Evolutionary conservation across 345 rosid genomes (phyloP).

Genomic region (Lepidium africanum): DNA sequence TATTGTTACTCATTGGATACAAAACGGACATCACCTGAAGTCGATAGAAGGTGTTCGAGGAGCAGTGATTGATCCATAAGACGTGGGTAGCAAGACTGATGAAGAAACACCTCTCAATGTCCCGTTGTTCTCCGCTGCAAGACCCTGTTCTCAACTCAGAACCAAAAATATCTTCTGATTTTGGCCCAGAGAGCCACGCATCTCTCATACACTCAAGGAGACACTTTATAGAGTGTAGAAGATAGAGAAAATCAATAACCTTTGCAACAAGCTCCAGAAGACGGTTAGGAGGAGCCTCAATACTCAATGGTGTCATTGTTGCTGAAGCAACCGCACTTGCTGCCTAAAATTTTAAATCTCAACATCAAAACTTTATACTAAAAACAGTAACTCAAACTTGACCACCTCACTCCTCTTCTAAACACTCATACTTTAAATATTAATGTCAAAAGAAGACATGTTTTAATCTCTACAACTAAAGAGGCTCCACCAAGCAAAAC

Average conservation of each 20-base stretch:
- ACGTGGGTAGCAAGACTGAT: conserved; percentile 34
- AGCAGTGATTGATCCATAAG: conserved; percentile 45
- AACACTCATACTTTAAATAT: conserved; percentile 34
- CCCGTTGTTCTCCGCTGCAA: conserved; percentile 75
- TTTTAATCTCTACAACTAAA: background rate
- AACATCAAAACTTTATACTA: conserved; percentile 14
- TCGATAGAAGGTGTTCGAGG: conserved; percentile 48
- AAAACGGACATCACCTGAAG: conserved; percentile 40
- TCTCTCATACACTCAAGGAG: background rate
- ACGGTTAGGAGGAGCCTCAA: conserved; percentile 60
- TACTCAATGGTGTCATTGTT: conserved; percentile 69
- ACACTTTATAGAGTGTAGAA: background rate
- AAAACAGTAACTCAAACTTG: background rate
- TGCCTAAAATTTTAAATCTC: conserved; percentile 35
- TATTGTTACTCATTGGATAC: background rate
- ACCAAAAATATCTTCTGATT: conserved; percentile 6
- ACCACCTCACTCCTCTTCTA: background rate
- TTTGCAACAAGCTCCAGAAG: conserved; percentile 76
- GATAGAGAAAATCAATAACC: conserved; percentile 29
- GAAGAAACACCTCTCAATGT: conserved; percentile 43
- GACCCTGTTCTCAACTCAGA: conserved; percentile 63
- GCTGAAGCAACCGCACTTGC: conserved; percentile 75
- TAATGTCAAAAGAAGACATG: background rate
- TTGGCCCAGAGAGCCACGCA: background rate
- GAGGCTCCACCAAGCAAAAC: background rate